Conservation (phyloP, 495 filamentous ascomycete species). For the Neurospora tetraspora region DNA sequence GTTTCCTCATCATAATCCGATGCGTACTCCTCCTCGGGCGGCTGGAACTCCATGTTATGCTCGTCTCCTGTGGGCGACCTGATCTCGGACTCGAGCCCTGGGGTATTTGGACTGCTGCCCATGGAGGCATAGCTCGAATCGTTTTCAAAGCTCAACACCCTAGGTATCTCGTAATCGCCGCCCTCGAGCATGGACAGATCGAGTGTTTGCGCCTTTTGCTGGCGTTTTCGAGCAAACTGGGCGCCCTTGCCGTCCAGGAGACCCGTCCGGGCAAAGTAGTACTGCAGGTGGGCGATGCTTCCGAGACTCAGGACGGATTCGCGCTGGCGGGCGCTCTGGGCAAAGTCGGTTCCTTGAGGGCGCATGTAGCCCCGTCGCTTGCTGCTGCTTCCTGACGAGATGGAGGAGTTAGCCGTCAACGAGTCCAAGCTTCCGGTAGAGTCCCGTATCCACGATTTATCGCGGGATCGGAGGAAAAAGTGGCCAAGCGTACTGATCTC, state of each 20-base stretch:
- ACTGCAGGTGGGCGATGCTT: slow-evolving; percentile 93
- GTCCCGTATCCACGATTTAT: slow-evolving; percentile 6
- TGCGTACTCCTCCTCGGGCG: slow-evolving; percentile 41
- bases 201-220: slow-evolving; percentile 37
- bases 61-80: slow-evolving; percentile 49
- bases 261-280: slow-evolving; percentile 94
- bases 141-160: slow-evolving; percentile 28
- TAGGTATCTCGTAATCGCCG: slow-evolving; percentile 29
- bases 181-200: slow-evolving; percentile 37
- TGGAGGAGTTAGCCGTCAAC: background rate
- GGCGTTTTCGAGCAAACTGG: slow-evolving; percentile 61
- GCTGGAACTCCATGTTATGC: slow-evolving; percentile 32
- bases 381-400: slow-evolving; percentile 30
- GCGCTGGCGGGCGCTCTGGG: slow-evolving; percentile 75
- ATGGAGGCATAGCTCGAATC: slow-evolving; percentile 48
- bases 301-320: slow-evolving; percentile 94
- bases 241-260: slow-evolving; percentile 89
- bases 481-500: slow-evolving; percentile 31
- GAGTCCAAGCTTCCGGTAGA: slow-evolving; percentile 36
- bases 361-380: slow-evolving; percentile 79
- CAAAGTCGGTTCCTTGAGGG: slow-evolving; percentile 82
- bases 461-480: slow-evolving; percentile 35
- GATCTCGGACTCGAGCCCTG: slow-evolving; percentile 29
- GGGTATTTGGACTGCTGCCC: slow-evolving; percentile 44
- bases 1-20: slow-evolving; percentile 49